Evolutionary conservation across 257 asterid genomes (phyloP).

Genomic region (Lavandula angustifolia): DNA sequence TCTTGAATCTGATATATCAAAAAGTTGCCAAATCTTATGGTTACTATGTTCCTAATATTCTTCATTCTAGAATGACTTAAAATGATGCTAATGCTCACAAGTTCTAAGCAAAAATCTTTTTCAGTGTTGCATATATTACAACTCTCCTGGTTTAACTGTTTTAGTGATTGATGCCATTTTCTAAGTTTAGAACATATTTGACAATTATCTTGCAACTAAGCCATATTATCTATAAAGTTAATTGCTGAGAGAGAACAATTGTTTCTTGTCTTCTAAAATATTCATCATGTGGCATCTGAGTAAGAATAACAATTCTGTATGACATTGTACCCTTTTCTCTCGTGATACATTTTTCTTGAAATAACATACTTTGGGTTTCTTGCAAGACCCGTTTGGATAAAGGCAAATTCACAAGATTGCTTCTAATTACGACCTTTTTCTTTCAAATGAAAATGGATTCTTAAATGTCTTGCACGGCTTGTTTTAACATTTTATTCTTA

Average conservation of each 20-base stretch:
- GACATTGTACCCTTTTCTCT: no score
- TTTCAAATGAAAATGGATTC: not conserved
- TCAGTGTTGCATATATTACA: constrained; percentile 1
- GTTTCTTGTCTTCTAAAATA: no score
- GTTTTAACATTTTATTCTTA: constrained; percentile 22
- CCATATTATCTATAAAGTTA: no score
- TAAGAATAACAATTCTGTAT: no score
- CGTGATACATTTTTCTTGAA: no score
- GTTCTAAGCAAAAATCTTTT: constrained; percentile 14
- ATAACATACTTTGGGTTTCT: not conserved
- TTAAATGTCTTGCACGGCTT: constrained; percentile 19
- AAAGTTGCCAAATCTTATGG: not conserved
- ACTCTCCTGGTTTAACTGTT: no score
- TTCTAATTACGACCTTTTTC: not conserved
- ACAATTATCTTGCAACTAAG: no score
- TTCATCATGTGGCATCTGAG: no score
- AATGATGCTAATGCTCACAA: not conserved
- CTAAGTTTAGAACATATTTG: no score
- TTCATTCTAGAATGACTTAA: constrained; percentile 3
- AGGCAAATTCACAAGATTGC: not conserved
- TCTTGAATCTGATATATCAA: constrained; percentile 10
- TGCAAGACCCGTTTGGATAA: not conserved
- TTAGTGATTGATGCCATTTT: no score
- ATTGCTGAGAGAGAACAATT: no score
- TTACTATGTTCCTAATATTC: not conserved